Percentiles rank a stretch among this genome's conserved stretches.
These are phyloP conservation scores for Penicillium mononematosum DNA, from an alignment of 495 filamentous ascomycete species.

Conservation along the genomic window DNA sequence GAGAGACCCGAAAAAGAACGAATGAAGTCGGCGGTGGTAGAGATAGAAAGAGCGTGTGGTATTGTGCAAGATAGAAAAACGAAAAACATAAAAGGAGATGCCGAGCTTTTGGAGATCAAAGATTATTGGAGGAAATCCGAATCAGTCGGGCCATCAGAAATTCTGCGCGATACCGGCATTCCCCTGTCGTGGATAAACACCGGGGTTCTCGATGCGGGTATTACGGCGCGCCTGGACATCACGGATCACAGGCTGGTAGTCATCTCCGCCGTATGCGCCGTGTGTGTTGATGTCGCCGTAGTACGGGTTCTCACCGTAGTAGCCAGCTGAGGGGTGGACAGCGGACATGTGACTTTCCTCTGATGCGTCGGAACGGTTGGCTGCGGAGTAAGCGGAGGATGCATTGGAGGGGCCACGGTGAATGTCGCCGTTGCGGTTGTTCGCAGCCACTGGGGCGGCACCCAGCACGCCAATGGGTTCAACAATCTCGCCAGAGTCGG, in stretches of 20 bases:
- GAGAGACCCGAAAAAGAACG: conserved; percentile 22
- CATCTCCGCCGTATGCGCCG: conserved; percentile 55
- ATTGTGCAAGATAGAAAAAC: conserved; percentile 2
- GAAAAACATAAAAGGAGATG: background rate
- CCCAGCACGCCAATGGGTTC: conserved; percentile 79
- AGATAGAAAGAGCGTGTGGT: conserved; percentile 10
- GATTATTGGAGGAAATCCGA: conserved; percentile 7
- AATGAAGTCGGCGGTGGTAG: conserved; percentile 25
- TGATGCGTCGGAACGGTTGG: conserved; percentile 78
- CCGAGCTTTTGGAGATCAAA: conserved; percentile 16
- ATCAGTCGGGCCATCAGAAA: conserved; percentile 57
- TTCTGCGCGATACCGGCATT: conserved; percentile 98
- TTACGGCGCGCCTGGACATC: conserved; percentile 89
- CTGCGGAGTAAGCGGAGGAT: conserved; percentile 90
- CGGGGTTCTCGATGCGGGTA: conserved; percentile 88
- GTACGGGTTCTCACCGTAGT: conserved; percentile 55
- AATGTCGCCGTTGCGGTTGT: conserved; percentile 64
- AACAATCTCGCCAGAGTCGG: conserved; percentile 64
- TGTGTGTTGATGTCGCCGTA: conserved; percentile 55
- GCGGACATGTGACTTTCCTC: conserved; percentile 64
- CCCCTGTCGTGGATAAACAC: conserved; percentile 80
- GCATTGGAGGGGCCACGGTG: conserved; percentile 93
- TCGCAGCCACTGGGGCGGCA: conserved; percentile 59
- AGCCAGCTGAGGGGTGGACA: conserved; percentile 44
- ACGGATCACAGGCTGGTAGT: conserved; percentile 81